Evolutionary conservation across 768 basidiomycete genomes (phyloP).

Genomic region (Rhodotorula paludigena): DNA sequence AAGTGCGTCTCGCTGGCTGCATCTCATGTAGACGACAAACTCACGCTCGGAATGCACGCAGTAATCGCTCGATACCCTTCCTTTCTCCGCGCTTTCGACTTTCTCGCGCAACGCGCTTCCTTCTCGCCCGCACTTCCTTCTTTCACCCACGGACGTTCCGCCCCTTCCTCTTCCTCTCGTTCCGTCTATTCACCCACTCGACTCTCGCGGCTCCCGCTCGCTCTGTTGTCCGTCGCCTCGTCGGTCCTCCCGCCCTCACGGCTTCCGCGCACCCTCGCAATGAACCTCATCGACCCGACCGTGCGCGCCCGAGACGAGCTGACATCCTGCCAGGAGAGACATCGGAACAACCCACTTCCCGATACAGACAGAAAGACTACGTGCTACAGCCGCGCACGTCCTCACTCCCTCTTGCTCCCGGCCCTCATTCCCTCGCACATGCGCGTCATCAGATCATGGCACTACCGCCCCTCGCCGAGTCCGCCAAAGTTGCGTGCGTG

Average conservation of each 20-base stretch:
- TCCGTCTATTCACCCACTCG: not conserved
- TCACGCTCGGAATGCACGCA: not conserved
- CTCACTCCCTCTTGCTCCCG: too few species aligned
- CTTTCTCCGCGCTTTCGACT: not conserved
- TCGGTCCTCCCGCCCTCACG: too few species aligned
- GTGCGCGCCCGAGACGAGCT: too few species aligned
- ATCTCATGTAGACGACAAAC: not conserved
- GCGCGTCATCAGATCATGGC: too few species aligned
- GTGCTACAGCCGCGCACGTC: too few species aligned
- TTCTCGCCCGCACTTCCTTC: not conserved
- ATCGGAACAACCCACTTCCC: too few species aligned
- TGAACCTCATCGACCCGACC: too few species aligned
- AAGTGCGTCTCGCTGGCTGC: constrained; percentile 49
- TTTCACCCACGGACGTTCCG: not conserved
- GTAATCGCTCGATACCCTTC: not conserved
- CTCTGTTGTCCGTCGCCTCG: not conserved
- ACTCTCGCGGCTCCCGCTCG: not conserved
- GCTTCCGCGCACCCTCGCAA: too few species aligned
- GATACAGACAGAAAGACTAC: too few species aligned
- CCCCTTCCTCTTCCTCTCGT: not conserved
- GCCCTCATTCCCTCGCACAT: too few species aligned
- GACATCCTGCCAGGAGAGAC: too few species aligned
- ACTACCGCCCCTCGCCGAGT: constrained; percentile 14
- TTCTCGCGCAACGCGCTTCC: not conserved
- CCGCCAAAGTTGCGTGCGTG: constrained; percentile 13